Evolutionary conservation across 2,329 filamentous ascomycete genomes (phyloP), one percentile per base, ranked within the genome.

Genomic region (Hypoxylon sp.): DNA sequence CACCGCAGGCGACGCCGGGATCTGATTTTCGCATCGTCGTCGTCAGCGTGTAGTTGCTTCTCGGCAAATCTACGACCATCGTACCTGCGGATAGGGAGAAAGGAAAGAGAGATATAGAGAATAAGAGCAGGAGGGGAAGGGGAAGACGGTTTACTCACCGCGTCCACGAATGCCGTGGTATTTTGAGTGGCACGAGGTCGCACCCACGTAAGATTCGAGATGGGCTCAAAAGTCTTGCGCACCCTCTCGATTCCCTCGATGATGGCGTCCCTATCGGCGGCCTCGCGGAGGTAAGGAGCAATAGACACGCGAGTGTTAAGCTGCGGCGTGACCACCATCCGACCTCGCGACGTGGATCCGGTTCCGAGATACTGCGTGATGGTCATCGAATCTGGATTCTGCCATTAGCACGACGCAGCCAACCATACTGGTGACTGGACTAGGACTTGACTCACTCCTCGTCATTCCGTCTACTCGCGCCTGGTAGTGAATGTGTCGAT

Each of bases 401-500:
- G 10, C n/a, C n/a, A 11, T 48, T n/a, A n/a, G n/a, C n/a, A n/a
- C n/a, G n/a, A n/a, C n/a, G n/a, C n/a, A n/a, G n/a, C n/a, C n/a
- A n/a, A n/a, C n/a, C n/a, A n/a, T n/a, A n/a, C n/a, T n/a, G n/a
- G n/a, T n/a, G n/a, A n/a, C 11, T 41, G 49, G 26, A 29, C 15
- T 38, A 4, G 18, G 4, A 10, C 8, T 13, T 13, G 3, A 43
- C 57, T 58, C 38, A 66, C 65, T 67, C 3, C 62, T 64, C 38
- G 11, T 58, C 2, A 52, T 50, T 6, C 63, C 81, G 59, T 88
- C 85, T 29, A 87, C 84, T 55, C 86, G 80, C 35, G 84, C 81
- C 15, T 85, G 88, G 78, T 83, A 88, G 68, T 89, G 86, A 18
- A 88, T 74, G 62, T 87, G 82, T 38, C 86, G 80, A 5, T 81